Conservation (phyloP, 78 protist genomes). For the Acrasis kona region DNA sequence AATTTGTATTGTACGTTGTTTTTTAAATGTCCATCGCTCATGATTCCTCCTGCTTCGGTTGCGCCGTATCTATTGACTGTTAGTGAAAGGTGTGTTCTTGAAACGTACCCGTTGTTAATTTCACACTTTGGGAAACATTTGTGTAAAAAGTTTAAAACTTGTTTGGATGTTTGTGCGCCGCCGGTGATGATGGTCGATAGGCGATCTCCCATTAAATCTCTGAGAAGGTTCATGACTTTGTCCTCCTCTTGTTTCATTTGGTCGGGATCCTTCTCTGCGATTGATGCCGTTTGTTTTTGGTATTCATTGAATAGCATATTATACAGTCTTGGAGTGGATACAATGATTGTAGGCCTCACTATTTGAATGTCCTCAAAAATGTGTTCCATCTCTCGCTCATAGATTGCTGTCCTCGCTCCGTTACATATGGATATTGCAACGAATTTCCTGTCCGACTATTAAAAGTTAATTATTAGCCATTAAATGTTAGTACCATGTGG, state of each 20-base stretch:
- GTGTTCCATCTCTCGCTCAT: neutral
- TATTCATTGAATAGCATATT: neutral
- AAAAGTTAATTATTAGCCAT: too few relatives aligned
- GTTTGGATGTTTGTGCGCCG: neutral
- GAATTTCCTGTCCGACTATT: neutral
- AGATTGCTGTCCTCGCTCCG: neutral
- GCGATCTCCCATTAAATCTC: too few relatives aligned
- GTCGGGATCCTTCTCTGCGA: neutral
- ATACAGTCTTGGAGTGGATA: neutral
- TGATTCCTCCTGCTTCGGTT: neutral
- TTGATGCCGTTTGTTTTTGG: neutral
- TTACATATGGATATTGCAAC: neutral
- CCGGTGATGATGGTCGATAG: neutral
- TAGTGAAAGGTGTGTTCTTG: too few relatives aligned
- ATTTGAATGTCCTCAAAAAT: neutral
- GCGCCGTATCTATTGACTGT: too few relatives aligned
- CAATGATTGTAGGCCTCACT: neutral
- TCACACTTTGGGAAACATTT: neutral
- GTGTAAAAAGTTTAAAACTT: neutral
- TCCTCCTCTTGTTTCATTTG: too few relatives aligned
- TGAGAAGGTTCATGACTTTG: neutral
- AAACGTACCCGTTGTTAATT: neutral
- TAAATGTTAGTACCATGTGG: too few relatives aligned
- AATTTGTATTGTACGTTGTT: neutral
- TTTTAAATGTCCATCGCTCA: neutral